Evolutionary conservation across 306 rosid genomes (phyloP), one percentile per base, ranked within the genome.

Genomic region (Spatholobus suberectus): DNA sequence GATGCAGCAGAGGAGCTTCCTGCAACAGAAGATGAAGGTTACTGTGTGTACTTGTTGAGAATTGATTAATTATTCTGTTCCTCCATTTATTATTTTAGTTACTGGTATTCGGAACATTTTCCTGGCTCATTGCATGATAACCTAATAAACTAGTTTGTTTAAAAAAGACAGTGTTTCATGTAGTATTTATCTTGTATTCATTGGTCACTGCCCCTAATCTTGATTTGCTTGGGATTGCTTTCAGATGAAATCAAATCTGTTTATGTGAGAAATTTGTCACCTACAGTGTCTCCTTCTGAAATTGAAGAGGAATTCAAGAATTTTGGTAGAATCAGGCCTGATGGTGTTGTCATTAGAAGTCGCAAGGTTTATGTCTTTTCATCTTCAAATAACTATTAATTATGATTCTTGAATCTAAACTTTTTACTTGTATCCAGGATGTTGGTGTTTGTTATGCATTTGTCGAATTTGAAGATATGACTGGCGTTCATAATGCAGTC

Each of bases 361-460:
- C 96, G 98, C 88, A 96, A 94, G 98, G 99, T 95, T 62, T 18
- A 68, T 79, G 37, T 37, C 78, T 63, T 55, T 77, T 29, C 67
- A 74, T 87, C 68, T 76, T 51, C n/a, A 72, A 40, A 43, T 69
- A 34, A 59, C 77, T 47, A 68, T 70, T 20, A 41, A 23, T 76
- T 69, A 21, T 43, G 69, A 63, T 4, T 47, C 55, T 49, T 54
- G 54, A 59, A 75, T 81, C 86, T 80, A 37, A 85, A 76, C 26
- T 37, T 61, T 82, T 71, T 59, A n/a, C 21, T 70, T 75, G 23
- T 82, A 57, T 83, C 73, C 96, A 95, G 98, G 99, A 96, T 76
- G 94, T 96, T 86, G 99, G 99, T 55, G 94, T 94, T 51, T 94
- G 99, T 89, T 96, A 96, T 27, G 99, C 99, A 54, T 96, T 96